phyloP scores from a whole-genome alignment of 139 green algal species.

The Gonium pectorale region DNA sequence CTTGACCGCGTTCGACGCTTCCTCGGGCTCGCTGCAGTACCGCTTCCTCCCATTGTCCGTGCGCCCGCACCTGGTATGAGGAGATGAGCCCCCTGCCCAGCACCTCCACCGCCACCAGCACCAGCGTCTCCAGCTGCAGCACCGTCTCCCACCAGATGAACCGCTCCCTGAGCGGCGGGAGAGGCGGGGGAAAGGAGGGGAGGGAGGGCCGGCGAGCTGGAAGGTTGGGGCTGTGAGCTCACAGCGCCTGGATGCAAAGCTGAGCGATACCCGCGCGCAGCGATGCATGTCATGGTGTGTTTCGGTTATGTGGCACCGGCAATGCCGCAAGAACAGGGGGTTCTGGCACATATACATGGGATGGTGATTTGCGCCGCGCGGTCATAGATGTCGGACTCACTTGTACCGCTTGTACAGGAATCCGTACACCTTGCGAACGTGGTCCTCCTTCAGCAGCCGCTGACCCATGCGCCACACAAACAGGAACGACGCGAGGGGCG shows the following conservation, averaged over 20 bases:
- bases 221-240: no score
- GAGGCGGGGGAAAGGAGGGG: not conserved
- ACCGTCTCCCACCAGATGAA: conserved; percentile 45
- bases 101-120: conserved; percentile 27
- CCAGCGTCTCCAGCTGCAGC: conserved; percentile 20
- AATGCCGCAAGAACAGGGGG: no score
- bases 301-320: no score
- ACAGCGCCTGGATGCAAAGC: no score
- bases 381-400: no score
- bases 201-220: no score
- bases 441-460: not conserved
- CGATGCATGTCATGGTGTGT: no score
- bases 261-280: no score
- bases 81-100: conserved; percentile 5
- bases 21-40: not conserved
- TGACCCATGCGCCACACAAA: conserved; percentile 23
- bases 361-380: no score
- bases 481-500: conserved; percentile 18
- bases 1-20: not conserved
- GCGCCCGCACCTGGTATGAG: conserved; percentile 1
- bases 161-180: not conserved
- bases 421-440: conserved; percentile 27
- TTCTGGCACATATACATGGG: no score
- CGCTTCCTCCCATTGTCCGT: not conserved
- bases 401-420: conserved; percentile 52